Base-by-base conservation (phyloP, 768 basidiomycete genomes). In the Lentinula edodes region DNA sequence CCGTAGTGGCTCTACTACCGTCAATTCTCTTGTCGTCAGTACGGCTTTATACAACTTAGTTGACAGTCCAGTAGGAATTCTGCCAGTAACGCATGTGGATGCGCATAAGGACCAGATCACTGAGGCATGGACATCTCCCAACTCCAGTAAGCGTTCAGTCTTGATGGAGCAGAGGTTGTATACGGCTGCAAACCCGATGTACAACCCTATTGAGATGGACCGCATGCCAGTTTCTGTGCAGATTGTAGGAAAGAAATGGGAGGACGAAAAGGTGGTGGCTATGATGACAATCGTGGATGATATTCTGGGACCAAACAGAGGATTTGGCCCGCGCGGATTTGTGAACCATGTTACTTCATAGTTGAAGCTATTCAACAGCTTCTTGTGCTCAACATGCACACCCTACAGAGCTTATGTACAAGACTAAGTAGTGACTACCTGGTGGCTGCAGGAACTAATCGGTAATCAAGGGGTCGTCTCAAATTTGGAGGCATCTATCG, bases 11-110 rank as follows among this genome's bases (percentile, higher is more conserved):
- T 85, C 83, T 61, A 74, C 77, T 36, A 78, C 75, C 45, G 77
- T 86, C 51, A 76, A 82, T 23, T 72, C 80, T 6, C 66, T 90
- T 3, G 86, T 87, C 1, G 73, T 72, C 34, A 75, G 75, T 0
- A 90, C 91, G 0, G 73, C 87, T 48, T 69, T 90, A 6, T 95
- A 87, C 76, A 95, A 93, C 69, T 70, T 93, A 52, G 71, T 91
- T 56, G 91, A 94, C 66, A 76, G 80, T 45, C 87, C 91, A 0
- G 87, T 83, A 32, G 93, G 91, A 13, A 75, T 78, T 48, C 65
- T 95, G 2, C 93, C 93, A 7, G 88, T 93, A n/a, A 91, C 90
- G 9, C 81, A 80, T n/a, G 89, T 95, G n/a, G 83, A 90, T 67
- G 72, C 86, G 4, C 63, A 62, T 2, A 76, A 76, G 51, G 93